Conservation (phyloP, 2,329 filamentous ascomycete genomes). For the Colletotrichum australisinense region DNA sequence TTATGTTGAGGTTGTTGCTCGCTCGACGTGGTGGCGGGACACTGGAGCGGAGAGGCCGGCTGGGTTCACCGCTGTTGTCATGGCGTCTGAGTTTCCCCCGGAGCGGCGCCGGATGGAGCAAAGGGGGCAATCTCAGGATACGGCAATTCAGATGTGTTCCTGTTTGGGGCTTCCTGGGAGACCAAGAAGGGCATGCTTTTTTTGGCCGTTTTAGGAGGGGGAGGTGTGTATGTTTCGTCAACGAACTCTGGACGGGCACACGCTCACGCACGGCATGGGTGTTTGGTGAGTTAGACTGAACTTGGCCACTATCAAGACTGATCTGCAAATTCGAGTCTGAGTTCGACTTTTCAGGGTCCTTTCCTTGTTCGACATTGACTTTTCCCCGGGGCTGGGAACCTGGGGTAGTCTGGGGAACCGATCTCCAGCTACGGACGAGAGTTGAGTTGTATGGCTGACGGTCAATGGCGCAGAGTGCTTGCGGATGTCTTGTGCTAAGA, state of each 20-base stretch:
- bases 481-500: constrained; percentile 4
- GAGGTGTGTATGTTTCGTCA: constrained; percentile 26
- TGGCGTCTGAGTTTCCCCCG: constrained; percentile 17
- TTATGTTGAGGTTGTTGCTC: neutral
- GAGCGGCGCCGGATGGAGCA: constrained; percentile 11
- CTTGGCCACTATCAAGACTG: neutral
- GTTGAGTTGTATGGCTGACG: neutral
- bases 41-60: neutral
- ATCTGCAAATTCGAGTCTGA: neutral
- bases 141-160: neutral
- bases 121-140: neutral
- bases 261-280: neutral
- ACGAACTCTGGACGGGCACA: constrained; percentile 4
- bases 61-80: constrained; percentile 32
- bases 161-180: neutral
- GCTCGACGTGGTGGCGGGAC: constrained; percentile 4
- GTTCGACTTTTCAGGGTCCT: constrained; percentile 7
- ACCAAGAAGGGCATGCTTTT: constrained; percentile 2
- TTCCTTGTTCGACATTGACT: constrained; percentile 1
- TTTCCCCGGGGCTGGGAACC: neutral
- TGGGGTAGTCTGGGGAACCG: neutral
- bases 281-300: neutral
- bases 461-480: neutral
- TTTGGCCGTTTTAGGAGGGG: constrained; percentile 3
- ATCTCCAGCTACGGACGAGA: neutral